phyloP scores from a whole-genome alignment of 2,329 filamentous ascomycete species.

The Myriosclerotinia duriaeana region DNA sequence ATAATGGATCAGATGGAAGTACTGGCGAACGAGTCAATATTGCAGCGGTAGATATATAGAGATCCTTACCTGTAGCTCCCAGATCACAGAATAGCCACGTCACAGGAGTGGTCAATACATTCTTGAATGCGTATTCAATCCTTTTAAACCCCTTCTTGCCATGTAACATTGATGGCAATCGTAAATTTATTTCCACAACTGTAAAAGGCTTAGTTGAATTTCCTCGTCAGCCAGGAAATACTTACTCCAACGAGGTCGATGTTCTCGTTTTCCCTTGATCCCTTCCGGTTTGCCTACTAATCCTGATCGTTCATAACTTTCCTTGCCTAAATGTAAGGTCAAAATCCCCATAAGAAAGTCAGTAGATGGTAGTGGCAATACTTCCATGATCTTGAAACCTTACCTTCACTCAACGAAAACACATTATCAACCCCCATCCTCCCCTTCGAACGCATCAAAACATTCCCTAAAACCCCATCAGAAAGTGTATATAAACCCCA shows the following conservation, averaged over 20 bases:
- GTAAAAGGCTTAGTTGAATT: conserved; percentile 36
- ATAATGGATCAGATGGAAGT: conserved; percentile 51
- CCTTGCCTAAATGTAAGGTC: conserved; percentile 74
- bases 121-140: conserved; percentile 50
- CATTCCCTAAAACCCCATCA: conserved; percentile 56
- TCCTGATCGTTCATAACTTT: conserved; percentile 79
- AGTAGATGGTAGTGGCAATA: background rate
- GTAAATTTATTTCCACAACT: conserved; percentile 78
- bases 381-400: conserved; percentile 20
- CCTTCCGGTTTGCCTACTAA: conserved; percentile 70
- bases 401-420: conserved; percentile 70
- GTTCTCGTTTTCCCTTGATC: conserved; percentile 55
- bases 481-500: background rate
- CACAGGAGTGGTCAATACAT: conserved; percentile 65
- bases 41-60: conserved; percentile 6
- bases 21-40: conserved; percentile 41
- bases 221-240: conserved; percentile 20
- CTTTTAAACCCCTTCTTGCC: conserved; percentile 40
- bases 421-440: conserved; percentile 67
- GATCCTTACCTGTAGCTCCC: conserved; percentile 46
- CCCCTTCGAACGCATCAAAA: conserved; percentile 83
- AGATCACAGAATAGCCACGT: conserved; percentile 79
- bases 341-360: conserved; percentile 58
- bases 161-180: conserved; percentile 69
- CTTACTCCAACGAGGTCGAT: conserved; percentile 73